Conservation (phyloP, 2,329 filamentous ascomycete species). For the Colletotrichum plurivorum region DNA sequence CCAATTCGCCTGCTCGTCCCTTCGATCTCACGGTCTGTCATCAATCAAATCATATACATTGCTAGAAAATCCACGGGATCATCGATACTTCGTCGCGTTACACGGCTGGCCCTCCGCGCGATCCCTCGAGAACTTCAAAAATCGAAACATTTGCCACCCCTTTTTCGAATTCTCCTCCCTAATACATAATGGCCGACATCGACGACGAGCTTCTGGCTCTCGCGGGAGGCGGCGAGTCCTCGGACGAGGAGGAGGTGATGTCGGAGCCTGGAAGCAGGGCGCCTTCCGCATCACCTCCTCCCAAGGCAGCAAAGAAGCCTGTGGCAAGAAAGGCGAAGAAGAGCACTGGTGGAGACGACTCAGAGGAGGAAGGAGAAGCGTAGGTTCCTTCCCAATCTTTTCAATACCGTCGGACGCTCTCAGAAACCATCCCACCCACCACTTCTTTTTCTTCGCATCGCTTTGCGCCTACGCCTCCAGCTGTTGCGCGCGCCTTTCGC, state of each 20-base stretch:
- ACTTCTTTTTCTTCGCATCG: not conserved
- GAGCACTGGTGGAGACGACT: constrained; percentile 72
- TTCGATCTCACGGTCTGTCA: not conserved
- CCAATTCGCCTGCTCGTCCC: not conserved
- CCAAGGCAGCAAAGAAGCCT: constrained; percentile 52
- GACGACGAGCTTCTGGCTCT: constrained; percentile 95
- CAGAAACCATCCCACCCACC: not conserved
- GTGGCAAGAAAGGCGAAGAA: constrained; percentile 63
- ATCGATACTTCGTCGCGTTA: constrained; percentile 6
- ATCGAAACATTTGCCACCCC: not conserved
- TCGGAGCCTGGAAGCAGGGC: constrained; percentile 68
- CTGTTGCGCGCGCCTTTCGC: not conserved
- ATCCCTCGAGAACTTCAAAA: constrained; percentile 4
- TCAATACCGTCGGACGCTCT: no score
- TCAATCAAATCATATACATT: not conserved
- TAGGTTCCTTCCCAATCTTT: constrained; percentile 64
- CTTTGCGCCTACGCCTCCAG: not conserved
- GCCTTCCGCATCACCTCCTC: constrained; percentile 67
- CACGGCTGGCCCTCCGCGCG: constrained; percentile 1
- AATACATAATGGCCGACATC: constrained; percentile 81
- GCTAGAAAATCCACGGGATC: not conserved
- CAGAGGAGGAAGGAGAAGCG: constrained; percentile 87
- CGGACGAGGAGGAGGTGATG: constrained; percentile 71
- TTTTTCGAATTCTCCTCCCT: constrained; percentile 17
- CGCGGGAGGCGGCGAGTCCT: constrained; percentile 81